These are phyloP conservation scores for Leccinum subtestaceum DNA, from an alignment of 768 basidiomycete species.

Conservation along the genomic window DNA sequence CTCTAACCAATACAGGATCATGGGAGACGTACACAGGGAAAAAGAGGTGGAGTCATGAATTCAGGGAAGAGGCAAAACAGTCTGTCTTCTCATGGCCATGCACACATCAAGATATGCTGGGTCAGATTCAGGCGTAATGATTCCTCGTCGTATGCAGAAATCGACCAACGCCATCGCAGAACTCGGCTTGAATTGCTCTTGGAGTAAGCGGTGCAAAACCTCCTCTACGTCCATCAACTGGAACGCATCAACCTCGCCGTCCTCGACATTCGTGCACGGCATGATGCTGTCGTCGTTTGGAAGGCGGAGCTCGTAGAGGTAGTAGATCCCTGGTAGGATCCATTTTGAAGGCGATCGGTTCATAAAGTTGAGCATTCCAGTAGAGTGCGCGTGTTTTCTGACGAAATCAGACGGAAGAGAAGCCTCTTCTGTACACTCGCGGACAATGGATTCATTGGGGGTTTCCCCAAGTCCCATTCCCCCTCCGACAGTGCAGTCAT, in stretches of 20 bases:
- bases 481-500: constrained; percentile 45
- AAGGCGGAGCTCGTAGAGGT: constrained; percentile 43
- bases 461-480: constrained; percentile 41
- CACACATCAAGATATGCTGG: constrained; percentile 24
- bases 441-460: constrained; percentile 37
- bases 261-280: constrained; percentile 36
- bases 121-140: constrained; percentile 25
- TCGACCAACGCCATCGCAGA: constrained; percentile 43
- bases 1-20: not conserved
- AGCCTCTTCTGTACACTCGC: constrained; percentile 45
- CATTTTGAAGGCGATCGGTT: constrained; percentile 43
- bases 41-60: not conserved
- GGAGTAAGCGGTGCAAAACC: constrained; percentile 34
- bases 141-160: constrained; percentile 40
- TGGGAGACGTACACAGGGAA: not conserved
- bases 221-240: constrained; percentile 35
- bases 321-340: constrained; percentile 46
- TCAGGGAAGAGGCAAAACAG: constrained; percentile 23
- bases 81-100: constrained; percentile 18
- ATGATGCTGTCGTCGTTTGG: constrained; percentile 33
- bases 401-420: constrained; percentile 39
- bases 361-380: constrained; percentile 39
- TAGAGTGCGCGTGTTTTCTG: constrained; percentile 28
- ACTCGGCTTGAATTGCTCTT: constrained; percentile 40
- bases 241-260: constrained; percentile 45